Evolutionary conservation across 2,329 filamentous ascomycete species (phyloP).

Genomic region (Colletotrichum nymphaeae): DNA sequence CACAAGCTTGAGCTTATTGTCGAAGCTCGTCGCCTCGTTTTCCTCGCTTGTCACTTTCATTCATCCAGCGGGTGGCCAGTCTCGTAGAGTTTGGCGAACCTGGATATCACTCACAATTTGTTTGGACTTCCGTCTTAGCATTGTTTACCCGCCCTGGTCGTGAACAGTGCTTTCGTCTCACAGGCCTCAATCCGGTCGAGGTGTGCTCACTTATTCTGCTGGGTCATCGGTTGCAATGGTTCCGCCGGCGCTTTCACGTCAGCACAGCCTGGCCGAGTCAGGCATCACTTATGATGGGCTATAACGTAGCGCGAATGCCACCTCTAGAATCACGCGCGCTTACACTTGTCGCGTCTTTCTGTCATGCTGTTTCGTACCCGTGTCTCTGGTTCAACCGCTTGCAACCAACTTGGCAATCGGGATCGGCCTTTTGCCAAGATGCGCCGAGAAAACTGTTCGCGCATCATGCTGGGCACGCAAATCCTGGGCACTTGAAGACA

Average conservation of each 20-base stretch:
- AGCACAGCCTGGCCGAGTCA: not conserved
- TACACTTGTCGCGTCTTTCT: not conserved
- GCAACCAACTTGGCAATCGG: not conserved
- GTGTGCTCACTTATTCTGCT: not conserved
- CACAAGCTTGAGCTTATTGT: conserved; percentile 19
- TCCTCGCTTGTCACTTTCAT: not conserved
- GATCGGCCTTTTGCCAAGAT: conserved; percentile 8
- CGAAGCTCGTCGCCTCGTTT: not conserved
- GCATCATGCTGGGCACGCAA: not conserved
- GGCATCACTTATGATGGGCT: not conserved
- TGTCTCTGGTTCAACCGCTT: not conserved
- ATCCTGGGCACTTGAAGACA: not conserved
- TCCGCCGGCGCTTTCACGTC: not conserved
- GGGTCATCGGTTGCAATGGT: not conserved
- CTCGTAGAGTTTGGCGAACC: not conserved
- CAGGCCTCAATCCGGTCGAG: not conserved
- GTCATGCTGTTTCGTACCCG: not conserved
- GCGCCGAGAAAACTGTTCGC: conserved; percentile 18
- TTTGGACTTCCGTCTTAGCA: conserved; percentile 1
- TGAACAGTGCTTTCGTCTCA: not conserved
- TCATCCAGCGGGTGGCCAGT: not conserved
- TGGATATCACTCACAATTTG: not conserved
- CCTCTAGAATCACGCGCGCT: not conserved
- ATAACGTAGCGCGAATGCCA: not conserved
- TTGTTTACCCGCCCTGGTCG: not conserved